These are phyloP conservation scores for Solanum hybrid DNA, from an alignment of 305 asterid genomes.

Conservation along the genomic window DNA sequence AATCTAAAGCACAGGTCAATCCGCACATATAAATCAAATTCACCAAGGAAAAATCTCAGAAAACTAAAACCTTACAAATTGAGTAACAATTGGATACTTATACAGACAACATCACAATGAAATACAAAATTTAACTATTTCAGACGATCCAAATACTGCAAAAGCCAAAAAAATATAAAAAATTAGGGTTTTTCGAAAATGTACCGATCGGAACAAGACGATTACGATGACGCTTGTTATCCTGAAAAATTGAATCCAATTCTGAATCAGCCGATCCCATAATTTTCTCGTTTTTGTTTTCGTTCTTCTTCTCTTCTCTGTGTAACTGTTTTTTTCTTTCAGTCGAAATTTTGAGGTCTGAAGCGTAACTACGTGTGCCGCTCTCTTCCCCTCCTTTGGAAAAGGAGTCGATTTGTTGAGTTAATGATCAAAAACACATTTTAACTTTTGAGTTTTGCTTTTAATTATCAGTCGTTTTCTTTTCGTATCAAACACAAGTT, in stretches of 20 bases:
- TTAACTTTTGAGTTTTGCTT: not conserved
- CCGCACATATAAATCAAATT: not conserved
- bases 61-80: not conserved
- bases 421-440: too few relatives aligned
- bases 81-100: not conserved
- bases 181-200: not conserved
- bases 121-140: not conserved
- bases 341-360: not conserved
- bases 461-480: too few relatives aligned
- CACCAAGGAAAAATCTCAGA: not conserved
- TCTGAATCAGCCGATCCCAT: slow-evolving; percentile 37
- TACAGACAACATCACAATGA: not conserved
- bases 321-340: not conserved
- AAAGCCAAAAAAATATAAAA: not conserved
- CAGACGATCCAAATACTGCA: not conserved
- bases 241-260: slow-evolving; percentile 35
- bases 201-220: slow-evolving; percentile 54
- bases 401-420: fast-evolving
- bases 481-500: too few relatives aligned
- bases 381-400: not conserved
- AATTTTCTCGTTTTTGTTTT: not conserved
- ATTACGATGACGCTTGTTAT: slow-evolving; percentile 41
- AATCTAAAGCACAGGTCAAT: not conserved
- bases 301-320: not conserved
- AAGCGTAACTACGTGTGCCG: not conserved